phyloP scores from a whole-genome alignment of 176 grass and related monocot genomes.

The Puya raimondii region DNA sequence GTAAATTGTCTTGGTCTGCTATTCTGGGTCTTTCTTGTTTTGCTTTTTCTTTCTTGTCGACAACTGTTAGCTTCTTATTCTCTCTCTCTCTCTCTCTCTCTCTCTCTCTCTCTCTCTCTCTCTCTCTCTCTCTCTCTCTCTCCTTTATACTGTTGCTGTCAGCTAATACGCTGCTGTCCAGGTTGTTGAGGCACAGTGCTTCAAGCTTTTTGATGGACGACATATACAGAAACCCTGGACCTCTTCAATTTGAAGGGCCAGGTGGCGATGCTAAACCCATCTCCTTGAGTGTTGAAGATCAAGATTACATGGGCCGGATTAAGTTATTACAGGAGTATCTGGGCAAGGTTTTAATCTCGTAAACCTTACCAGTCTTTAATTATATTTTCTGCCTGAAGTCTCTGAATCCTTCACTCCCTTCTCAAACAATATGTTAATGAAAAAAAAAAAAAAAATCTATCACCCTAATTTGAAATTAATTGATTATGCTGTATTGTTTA shows the following conservation, averaged over 20 bases:
- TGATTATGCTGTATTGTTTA: background rate
- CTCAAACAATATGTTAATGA: background rate
- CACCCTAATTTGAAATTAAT: background rate
- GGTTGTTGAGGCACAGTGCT: conserved; percentile 67
- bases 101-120: background rate
- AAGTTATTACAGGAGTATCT: conserved; percentile 92
- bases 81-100: background rate
- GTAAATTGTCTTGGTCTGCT: no score
- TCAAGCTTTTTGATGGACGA: conserved; percentile 83
- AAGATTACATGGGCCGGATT: conserved; percentile 98
- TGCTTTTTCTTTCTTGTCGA: background rate
- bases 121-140: background rate
- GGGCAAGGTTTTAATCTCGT: conserved; percentile 49
- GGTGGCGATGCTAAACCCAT: conserved; percentile 70
- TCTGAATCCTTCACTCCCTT: background rate
- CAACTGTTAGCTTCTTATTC: background rate
- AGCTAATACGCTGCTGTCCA: conserved; percentile 18
- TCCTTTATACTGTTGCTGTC: background rate
- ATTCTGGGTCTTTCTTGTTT: no score
- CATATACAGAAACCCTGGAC: conserved; percentile 96
- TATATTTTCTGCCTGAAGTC: background rate
- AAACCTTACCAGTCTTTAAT: background rate
- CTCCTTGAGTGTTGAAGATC: conserved; percentile 86
- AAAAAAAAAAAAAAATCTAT: no score
- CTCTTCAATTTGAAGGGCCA: conserved; percentile 80